phyloP scores from a whole-genome alignment of 345 rosid species.

The Draba incana region DNA sequence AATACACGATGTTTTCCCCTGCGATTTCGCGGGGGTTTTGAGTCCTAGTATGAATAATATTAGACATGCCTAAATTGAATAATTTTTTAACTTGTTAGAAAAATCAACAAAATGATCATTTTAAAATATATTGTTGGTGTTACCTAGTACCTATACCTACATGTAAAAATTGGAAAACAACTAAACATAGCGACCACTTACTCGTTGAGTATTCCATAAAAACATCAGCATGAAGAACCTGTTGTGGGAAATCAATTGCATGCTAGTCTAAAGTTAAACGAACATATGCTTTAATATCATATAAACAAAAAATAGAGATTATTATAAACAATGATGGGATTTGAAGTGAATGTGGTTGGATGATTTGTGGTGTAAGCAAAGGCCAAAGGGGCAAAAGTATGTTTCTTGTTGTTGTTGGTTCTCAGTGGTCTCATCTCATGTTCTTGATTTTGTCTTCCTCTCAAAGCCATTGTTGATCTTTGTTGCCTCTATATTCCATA shows the following conservation, averaged over 20 bases:
- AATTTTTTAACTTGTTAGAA: too few species aligned
- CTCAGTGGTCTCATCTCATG: conserved; percentile 31
- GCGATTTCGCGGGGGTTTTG: too few species aligned
- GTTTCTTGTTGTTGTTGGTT: conserved; percentile 25
- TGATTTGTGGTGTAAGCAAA: conserved; percentile 94
- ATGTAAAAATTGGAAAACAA: too few species aligned
- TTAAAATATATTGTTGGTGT: too few species aligned
- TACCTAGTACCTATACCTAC: too few species aligned
- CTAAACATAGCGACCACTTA: not conserved
- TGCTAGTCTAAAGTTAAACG: conserved; percentile 22
- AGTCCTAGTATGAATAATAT: too few species aligned
- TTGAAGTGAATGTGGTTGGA: conserved; percentile 53
- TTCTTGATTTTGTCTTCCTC: conserved; percentile 61
- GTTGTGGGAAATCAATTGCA: conserved; percentile 5
- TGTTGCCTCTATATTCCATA: conserved; percentile 5
- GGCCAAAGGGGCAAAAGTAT: conserved; percentile 43
- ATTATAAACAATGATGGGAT: conserved; percentile 24
- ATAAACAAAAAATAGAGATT: not conserved
- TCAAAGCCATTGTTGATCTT: conserved; percentile 53
- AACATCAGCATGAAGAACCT: not conserved
- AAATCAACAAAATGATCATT: too few species aligned
- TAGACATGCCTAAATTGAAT: too few species aligned
- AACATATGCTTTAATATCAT: not conserved
- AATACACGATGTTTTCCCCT: too few species aligned
- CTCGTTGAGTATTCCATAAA: not conserved